Evolutionary conservation across 2,329 filamentous ascomycete species (phyloP), one percentile per base, ranked within the genome.

Genomic region (Trichoderma breve): DNA sequence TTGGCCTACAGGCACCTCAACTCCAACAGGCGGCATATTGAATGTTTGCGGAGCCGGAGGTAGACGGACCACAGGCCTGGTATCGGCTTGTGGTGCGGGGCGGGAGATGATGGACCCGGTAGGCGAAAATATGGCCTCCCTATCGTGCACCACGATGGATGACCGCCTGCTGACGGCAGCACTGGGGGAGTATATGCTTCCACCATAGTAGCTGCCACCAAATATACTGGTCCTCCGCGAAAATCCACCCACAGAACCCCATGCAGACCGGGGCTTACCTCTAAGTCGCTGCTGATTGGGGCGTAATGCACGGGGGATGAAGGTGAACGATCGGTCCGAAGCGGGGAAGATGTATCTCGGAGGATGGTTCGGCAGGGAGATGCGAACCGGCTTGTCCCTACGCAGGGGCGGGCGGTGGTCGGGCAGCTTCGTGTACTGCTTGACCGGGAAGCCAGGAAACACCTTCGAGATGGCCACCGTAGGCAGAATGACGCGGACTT

Each of bases 331-430:
- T 75, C 96, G 88, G 77, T 98, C 95, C 61, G 89, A 86, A 2
- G 94, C 92, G 6, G 96, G 96, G 82, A 96, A 97, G 73, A 98
- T 95, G 81, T 98, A 98, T 74, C 93, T 90, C 43, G 94, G 93
- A 14, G 90, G 85, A 74, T 92, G 88, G 32, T 92, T 87, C 2
- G 96, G 95, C 55, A 99, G 86, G 9, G 94, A 98, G 76, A 99
- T 93, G 65, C 96, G 92, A 53, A 98, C 96, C 8, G 96, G 96
- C 80, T 98, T 99, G 84, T 99, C 96, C 77, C 96, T 91, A 74
- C 96, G 92, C 63, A 99, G 88, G 66, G 96, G 96, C 24, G 96
- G 96, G 26, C 96, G 91, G 81, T 98, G 96, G 79, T 98, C 94
- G 24, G 96, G 96, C 63, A 99, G 88, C 76, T 95, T 94, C 53